phyloP scores from a whole-genome alignment of 1,284 basidiomycete species.

The Mrakiaceae sp. region DNA sequence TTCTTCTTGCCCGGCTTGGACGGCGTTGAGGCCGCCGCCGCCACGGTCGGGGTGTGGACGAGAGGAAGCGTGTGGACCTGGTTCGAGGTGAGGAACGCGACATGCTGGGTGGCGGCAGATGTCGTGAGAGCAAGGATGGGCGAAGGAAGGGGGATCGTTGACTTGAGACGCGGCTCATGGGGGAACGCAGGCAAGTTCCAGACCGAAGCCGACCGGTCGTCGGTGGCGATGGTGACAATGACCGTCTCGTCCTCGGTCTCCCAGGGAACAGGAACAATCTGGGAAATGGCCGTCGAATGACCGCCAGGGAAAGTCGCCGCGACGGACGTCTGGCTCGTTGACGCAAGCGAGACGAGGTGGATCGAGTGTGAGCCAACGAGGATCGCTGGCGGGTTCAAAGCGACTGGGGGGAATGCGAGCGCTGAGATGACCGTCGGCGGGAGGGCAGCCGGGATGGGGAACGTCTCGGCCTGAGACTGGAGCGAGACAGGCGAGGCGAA shows the following conservation, averaged over 20 bases:
- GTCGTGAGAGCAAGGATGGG: background rate
- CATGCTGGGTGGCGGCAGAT: background rate
- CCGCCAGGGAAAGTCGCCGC: slow-evolving; percentile 10
- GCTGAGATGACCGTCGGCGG: slow-evolving; percentile 1
- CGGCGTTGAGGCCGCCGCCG: background rate
- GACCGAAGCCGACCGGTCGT: slow-evolving; percentile 9
- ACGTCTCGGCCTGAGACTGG: background rate
- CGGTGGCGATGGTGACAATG: slow-evolving; percentile 6
- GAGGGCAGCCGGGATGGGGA: slow-evolving; percentile 5
- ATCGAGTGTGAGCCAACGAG: slow-evolving; percentile 11
- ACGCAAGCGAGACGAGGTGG: slow-evolving; percentile 10
- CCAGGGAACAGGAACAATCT: background rate
- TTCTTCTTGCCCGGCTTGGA: slow-evolving; percentile 2
- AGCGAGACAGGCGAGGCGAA: background rate
- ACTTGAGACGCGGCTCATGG: slow-evolving; percentile 6
- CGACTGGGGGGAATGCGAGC: slow-evolving; percentile 1
- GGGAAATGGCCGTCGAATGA: slow-evolving; percentile 5
- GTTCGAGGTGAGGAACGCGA: slow-evolving; percentile 3
- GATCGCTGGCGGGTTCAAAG: background rate
- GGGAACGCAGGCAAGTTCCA: slow-evolving; percentile 11
- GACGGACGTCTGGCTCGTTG: background rate
- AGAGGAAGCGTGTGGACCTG: slow-evolving; percentile 2
- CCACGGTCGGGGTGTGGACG: background rate
- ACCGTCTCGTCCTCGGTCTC: background rate
- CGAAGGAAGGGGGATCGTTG: slow-evolving; percentile 5